Conservation (phyloP, 1,139 yeast species). For the Sugiyamaella castrensis region DNA sequence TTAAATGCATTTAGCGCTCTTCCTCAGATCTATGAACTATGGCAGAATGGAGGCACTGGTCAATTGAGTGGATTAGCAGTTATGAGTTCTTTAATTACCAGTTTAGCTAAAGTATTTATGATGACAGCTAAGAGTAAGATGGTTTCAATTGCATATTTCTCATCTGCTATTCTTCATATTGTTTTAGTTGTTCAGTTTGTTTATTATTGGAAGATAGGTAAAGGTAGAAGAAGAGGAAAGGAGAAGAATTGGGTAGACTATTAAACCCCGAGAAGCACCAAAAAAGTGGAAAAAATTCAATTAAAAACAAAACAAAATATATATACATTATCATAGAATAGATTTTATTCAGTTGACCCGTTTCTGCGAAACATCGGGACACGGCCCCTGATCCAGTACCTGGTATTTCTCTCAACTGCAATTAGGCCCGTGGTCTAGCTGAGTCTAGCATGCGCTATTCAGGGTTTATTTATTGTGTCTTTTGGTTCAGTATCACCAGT, state of each 20-base stretch:
- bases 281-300: no score
- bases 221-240: slow-evolving; percentile 1
- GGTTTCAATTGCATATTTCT: slow-evolving; percentile 33
- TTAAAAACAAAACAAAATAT: no score
- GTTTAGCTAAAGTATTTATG: slow-evolving; percentile 57
- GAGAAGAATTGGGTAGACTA: slow-evolving; percentile 2
- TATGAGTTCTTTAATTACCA: slow-evolving; percentile 54
- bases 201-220: slow-evolving; percentile 32
- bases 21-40: slow-evolving; percentile 54
- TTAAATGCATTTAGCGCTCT: slow-evolving; percentile 51
- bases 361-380: no score
- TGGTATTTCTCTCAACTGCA: no score
- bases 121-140: slow-evolving; percentile 30
- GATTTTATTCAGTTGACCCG: no score
- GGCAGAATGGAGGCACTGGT: slow-evolving; percentile 49
- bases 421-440: no score
- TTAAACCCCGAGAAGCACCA: no score
- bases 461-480: no score
- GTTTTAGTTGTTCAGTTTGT: slow-evolving; percentile 39
- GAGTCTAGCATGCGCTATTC: no score
- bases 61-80: slow-evolving; percentile 55
- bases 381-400: no score
- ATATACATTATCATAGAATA: no score
- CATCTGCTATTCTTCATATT: slow-evolving; percentile 37
- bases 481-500: no score